Evolutionary conservation across 805 yeast genomes (phyloP).

Genomic region (Cyberlindnera veronae): DNA sequence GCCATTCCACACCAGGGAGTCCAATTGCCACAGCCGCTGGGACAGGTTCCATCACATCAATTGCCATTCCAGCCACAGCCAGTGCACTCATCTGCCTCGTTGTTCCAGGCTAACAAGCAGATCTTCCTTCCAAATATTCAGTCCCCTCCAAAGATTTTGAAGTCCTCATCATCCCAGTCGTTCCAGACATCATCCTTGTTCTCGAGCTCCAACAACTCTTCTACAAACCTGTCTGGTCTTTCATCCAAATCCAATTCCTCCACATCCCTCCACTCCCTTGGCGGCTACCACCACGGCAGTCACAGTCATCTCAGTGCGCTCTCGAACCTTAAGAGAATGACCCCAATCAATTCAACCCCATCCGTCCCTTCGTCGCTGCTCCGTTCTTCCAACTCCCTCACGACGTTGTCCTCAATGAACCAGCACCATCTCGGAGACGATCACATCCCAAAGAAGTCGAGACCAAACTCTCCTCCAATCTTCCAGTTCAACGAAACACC

Average conservation of each 20-base stretch:
- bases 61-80: conserved; percentile 12
- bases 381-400: conserved; percentile 27
- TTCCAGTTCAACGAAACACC: conserved; percentile 42
- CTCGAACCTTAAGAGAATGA: conserved; percentile 33
- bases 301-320: conserved; percentile 23
- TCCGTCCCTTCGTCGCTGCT: conserved; percentile 14
- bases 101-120: conserved; percentile 20
- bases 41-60: conserved; percentile 15
- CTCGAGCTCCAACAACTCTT: conserved; percentile 24
- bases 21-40: conserved; percentile 1
- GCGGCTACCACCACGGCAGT: conserved; percentile 6
- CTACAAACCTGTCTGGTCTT: conserved; percentile 24
- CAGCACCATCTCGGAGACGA: conserved; percentile 24
- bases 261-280: conserved; percentile 25
- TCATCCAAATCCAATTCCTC: conserved; percentile 29
- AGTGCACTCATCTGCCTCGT: conserved; percentile 11
- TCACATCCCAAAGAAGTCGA: conserved; percentile 37
- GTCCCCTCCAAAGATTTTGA: conserved; percentile 30
- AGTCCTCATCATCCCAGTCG: conserved; percentile 24
- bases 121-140: conserved; percentile 26
- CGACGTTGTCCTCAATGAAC: conserved; percentile 19
- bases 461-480: conserved; percentile 46
- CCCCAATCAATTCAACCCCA: conserved; percentile 33
- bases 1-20: neutral
- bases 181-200: conserved; percentile 26